Evolutionary conservation across 768 basidiomycete species (phyloP).

Genomic region (Postia placenta): DNA sequence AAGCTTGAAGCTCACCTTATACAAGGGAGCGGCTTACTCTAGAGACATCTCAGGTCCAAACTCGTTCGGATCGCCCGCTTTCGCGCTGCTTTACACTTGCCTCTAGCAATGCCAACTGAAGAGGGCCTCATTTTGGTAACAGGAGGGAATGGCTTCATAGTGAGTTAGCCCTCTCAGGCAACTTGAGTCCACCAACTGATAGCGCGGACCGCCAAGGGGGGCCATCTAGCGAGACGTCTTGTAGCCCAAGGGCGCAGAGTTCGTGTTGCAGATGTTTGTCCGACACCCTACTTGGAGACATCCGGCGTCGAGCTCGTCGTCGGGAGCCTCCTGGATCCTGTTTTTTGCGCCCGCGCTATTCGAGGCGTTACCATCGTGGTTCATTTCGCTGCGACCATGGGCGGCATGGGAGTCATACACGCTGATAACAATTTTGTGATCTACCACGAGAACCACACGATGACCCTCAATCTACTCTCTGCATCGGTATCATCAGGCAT

Average conservation of each 20-base stretch:
- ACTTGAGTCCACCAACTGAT: background rate
- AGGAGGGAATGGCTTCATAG: slow-evolving; percentile 18
- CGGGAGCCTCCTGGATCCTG: slow-evolving; percentile 41
- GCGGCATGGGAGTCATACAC: slow-evolving; percentile 61
- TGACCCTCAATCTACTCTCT: slow-evolving; percentile 42
- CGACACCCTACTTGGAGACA: slow-evolving; percentile 17
- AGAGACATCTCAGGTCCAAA: no score
- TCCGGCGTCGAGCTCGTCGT: slow-evolving; percentile 26
- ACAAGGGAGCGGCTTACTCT: no score
- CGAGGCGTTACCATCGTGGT: slow-evolving; percentile 38
- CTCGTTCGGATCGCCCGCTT: no score
- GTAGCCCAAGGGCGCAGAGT: slow-evolving; percentile 26
- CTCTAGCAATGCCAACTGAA: no score
- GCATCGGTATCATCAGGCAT: slow-evolving; percentile 35
- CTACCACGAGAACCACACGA: slow-evolving; percentile 42
- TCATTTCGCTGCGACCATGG: slow-evolving; percentile 59
- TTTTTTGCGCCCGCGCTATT: slow-evolving; percentile 32
- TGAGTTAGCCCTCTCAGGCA: background rate
- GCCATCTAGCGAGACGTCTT: slow-evolving; percentile 41
- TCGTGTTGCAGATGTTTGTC: slow-evolving; percentile 37
- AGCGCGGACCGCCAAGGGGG: slow-evolving; percentile 34
- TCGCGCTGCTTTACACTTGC: no score
- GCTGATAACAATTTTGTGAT: slow-evolving; percentile 40
- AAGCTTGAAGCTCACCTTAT: no score
- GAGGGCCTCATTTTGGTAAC: slow-evolving; percentile 10